Conservation (phyloP, 768 basidiomycete genomes). For the Xerocomellus chrysenteron region DNA sequence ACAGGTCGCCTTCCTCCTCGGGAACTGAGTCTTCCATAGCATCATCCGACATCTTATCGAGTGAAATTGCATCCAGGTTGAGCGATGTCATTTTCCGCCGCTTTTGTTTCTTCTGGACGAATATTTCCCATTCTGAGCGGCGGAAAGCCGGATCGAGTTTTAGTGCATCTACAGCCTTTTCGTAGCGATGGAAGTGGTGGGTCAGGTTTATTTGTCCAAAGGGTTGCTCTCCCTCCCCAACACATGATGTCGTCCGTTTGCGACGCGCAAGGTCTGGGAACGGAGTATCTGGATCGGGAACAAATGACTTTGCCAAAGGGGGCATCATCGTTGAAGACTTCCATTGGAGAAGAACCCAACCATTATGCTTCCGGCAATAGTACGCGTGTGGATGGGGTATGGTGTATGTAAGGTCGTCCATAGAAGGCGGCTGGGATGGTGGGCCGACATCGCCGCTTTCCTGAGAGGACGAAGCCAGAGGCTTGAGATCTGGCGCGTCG, state of each 20-base stretch:
- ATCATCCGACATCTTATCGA: conserved; percentile 27
- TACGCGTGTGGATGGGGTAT: conserved; percentile 82
- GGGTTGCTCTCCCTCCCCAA: conserved; percentile 48
- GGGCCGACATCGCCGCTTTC: conserved; percentile 17
- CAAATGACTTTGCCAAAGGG: conserved; percentile 57
- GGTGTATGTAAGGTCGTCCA: conserved; percentile 63
- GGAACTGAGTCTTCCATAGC: conserved; percentile 31
- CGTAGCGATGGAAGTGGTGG: conserved; percentile 81
- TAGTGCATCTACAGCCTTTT: conserved; percentile 65
- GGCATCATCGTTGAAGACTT: conserved; percentile 61
- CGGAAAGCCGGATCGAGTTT: conserved; percentile 62
- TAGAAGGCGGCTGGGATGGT: conserved; percentile 43
- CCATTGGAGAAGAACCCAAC: conserved; percentile 78
- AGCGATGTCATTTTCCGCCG: conserved; percentile 51
- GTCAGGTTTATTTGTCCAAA: conserved; percentile 55
- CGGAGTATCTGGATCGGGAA: conserved; percentile 37
- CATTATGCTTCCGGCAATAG: conserved; percentile 79
- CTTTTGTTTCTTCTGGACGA: conserved; percentile 49
- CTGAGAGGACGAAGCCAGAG: conserved; percentile 16
- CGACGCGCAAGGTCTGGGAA: conserved; percentile 59
- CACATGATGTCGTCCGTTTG: conserved; percentile 49
- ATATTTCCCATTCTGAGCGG: conserved; percentile 59
- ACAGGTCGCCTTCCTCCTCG: conserved; percentile 49
- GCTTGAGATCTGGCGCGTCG: conserved; percentile 33
- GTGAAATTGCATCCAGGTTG: conserved; percentile 27